Evolutionary conservation across 352 stramenopile species (phyloP).

Genomic region (Phytophthora meadii): DNA sequence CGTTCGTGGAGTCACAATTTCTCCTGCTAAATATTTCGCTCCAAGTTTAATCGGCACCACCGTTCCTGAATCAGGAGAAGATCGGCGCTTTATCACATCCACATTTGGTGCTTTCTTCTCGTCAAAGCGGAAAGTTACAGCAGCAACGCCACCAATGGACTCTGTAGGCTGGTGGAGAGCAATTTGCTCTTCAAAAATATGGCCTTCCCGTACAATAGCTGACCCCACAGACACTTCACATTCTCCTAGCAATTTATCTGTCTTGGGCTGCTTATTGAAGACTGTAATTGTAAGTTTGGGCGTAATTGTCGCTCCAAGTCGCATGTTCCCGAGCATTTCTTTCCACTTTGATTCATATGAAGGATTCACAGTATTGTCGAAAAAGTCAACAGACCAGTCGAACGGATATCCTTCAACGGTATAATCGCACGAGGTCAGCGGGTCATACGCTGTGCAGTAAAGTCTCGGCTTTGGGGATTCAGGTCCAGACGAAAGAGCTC

Average conservation of each 20-base stretch:
- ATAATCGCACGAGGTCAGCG: slow-evolving; percentile 82
- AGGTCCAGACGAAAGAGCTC: slow-evolving; percentile 43
- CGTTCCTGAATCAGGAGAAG: slow-evolving; percentile 12
- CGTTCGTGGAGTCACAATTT: slow-evolving; percentile 25
- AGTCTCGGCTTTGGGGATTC: slow-evolving; percentile 36
- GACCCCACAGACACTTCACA: slow-evolving; percentile 79
- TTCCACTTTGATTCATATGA: slow-evolving; percentile 68
- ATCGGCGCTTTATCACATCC: background rate
- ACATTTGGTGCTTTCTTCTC: slow-evolving; percentile 43
- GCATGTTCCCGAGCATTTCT: slow-evolving; percentile 56
- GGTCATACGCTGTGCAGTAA: slow-evolving; percentile 89
- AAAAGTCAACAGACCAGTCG: slow-evolving; percentile 75
- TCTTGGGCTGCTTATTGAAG: slow-evolving; percentile 75
- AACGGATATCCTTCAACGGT: slow-evolving; percentile 66
- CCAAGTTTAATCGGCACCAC: slow-evolving; percentile 29
- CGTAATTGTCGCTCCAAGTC: slow-evolving; percentile 64
- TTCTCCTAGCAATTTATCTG: slow-evolving; percentile 73
- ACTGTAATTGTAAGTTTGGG: slow-evolving; percentile 74
- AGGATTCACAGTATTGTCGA: slow-evolving; percentile 49
- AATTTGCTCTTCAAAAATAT: slow-evolving; percentile 77
- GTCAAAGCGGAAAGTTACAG: slow-evolving; percentile 70
- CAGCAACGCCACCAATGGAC: slow-evolving; percentile 43
- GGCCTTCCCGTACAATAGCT: slow-evolving; percentile 73
- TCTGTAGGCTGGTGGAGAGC: slow-evolving; percentile 37
- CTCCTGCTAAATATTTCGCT: slow-evolving; percentile 36